Conservation (phyloP, 139 green algal genomes). For the Asterochloris sp. region DNA sequence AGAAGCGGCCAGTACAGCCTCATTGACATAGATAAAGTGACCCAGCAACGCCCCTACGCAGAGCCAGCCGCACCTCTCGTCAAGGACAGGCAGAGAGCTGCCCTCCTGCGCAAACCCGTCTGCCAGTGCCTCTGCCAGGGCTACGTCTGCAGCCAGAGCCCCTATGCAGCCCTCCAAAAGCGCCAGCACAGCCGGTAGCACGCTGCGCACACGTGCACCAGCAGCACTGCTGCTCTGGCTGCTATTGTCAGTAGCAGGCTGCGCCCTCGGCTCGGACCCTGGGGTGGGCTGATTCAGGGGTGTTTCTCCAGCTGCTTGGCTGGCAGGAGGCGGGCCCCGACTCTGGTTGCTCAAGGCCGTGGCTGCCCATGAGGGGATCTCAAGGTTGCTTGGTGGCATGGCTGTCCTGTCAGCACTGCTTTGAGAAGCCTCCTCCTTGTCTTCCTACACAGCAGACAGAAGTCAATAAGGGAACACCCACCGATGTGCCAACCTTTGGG, state of each 20-base stretch:
- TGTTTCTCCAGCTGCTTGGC: not conserved
- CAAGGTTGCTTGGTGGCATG: not conserved
- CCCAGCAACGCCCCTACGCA: too few species aligned
- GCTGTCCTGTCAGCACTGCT: too few species aligned
- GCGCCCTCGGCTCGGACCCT: not conserved
- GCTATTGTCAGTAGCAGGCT: not conserved
- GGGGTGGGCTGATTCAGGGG: too few species aligned
- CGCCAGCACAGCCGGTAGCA: conserved; percentile 44
- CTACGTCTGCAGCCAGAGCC: not conserved
- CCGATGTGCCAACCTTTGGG: too few species aligned
- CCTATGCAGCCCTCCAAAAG: conserved; percentile 12
- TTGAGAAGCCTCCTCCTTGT: too few species aligned
- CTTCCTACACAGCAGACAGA: too few species aligned
- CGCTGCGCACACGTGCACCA: conserved; percentile 23
- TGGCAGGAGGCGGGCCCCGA: not conserved
- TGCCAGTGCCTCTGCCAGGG: not conserved
- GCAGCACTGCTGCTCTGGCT: not conserved
- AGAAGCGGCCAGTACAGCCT: too few species aligned
- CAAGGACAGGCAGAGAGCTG: too few species aligned
- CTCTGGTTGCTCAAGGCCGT: not conserved
- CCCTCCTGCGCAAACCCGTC: not conserved
- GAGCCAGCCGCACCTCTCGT: too few species aligned
- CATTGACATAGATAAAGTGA: too few species aligned
- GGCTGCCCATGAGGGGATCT: not conserved
- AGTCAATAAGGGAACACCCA: too few species aligned